Evolutionary conservation across 257 asterid genomes (phyloP), one percentile per base, ranked within the genome.

Genomic region (Solanum gandarillasii): DNA sequence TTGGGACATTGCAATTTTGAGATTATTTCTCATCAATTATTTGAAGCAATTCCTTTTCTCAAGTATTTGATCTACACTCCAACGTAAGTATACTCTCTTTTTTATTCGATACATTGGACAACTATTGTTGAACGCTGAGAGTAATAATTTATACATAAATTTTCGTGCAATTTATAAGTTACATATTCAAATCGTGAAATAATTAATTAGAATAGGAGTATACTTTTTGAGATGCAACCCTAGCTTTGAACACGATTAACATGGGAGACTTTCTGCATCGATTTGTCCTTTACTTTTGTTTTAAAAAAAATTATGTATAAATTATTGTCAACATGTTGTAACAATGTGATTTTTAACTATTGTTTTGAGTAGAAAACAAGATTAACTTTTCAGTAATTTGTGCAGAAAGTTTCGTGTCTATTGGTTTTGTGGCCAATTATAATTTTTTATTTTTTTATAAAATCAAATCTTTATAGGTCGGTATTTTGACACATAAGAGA

Each of bases 1-100:
- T 92, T 97, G 58, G 99, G 99, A 9, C 98, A 97, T 92, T 93
- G 94, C 89, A 95, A 97, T 75, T 91, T 92, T 20, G 99, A 97
- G 81, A 93, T 97, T 39, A 83, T 97, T 81, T 97, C 99, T 0
- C 95, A 97, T 91, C 94, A 87, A 79, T 82, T 95, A 12, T 97
- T 95, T 89, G 93, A 97, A 21, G 60, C 73, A 9, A 72, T 92
- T 76, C 98, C 98, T 6, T 71, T 93, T 74, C 92, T 97, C 83
- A 92, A 88, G 87, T 95, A 97, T 86, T 21, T 97, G 65, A 20
- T 97, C 31, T 95, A 94, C 70, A 93, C 99, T 14, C 99, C 99
- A 21, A 95, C 98, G 99, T 95, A 91, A 94, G 98, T 87, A 2
- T 16, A 12, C 4, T 74, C 7, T 38, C 4, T n/a, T 1, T 27